Conservation (phyloP, 345 rosid species). For the Citrus australasica region DNA sequence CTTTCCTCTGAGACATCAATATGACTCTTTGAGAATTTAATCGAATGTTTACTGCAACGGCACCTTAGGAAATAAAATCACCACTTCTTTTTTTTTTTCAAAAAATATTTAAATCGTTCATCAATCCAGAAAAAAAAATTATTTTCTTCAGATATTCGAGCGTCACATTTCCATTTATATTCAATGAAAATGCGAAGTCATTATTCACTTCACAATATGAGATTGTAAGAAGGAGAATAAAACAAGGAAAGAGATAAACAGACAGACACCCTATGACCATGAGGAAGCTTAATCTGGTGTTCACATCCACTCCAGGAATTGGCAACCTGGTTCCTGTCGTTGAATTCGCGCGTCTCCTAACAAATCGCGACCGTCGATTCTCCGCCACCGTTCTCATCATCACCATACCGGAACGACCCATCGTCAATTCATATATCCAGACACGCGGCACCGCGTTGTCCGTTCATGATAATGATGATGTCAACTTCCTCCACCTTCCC, state of each 20-base stretch:
- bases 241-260: not conserved
- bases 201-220: not conserved
- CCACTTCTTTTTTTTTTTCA: no score
- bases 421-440: conserved; percentile 19
- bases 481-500: conserved; percentile 30
- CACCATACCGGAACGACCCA: conserved; percentile 9
- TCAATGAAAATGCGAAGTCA: not conserved
- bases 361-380: conserved; percentile 16
- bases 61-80: no score
- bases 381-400: conserved; percentile 23
- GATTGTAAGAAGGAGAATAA: not conserved
- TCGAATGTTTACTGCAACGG: no score
- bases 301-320: conserved; percentile 21
- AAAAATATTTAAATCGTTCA: no score
- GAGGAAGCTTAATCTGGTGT: conserved; percentile 11
- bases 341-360: conserved; percentile 26
- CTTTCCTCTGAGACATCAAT: no score
- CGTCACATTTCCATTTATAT: no score
- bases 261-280: not conserved
- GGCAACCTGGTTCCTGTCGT: conserved; percentile 25
- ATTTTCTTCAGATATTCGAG: no score
- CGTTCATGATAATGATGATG: not conserved
- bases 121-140: no score
- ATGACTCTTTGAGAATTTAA: no score
- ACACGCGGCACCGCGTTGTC: conserved; percentile 7